Evolutionary conservation across 306 rosid species (phyloP), one percentile per base, ranked within the genome.

Genomic region (Trifolium fragiferum): DNA sequence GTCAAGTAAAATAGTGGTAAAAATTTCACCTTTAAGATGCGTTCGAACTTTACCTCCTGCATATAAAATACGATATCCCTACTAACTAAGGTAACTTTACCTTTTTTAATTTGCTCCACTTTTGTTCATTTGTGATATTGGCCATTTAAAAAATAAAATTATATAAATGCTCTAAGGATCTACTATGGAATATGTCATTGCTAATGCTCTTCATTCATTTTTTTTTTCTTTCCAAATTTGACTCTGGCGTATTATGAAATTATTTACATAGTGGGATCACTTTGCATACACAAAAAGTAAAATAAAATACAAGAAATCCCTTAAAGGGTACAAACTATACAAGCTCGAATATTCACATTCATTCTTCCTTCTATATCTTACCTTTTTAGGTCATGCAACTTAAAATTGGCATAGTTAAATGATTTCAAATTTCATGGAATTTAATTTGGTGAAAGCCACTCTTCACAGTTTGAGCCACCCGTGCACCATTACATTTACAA

Each of bases 201-300:
- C 68, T 14, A 58, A 44, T 53, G 74, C 15, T 61, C 44, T 50
- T 41, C 40, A 6, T 76, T 30, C 20, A 13, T 30, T 64, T 55
- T 8, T 38, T 37, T 65, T 30, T 64, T 55, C 14, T 38, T 37
- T 65, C 70, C 67, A 15, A 75, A 59, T 69, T 66, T 58, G 64
- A 43, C 54, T 71, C 53, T 75, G 25, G 19, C 6, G 69, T 74
- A 70, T 58, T 71, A 64, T 38, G 13, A 83, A 75, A 66, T 27
- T 79, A 75, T 55, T 81, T 58, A 32, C 49, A 65, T 69, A 63
- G 87, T 83, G 86, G 79, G 79, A 78, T 77, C 63, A 16, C 78
- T 57, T 57, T 84, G 2, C 57, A 13, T 44, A 13, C 50, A 62
- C 41, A 40, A 25, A 19, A 67, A 14, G 8, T 6, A 44, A 60